A percentile compares a stretch with the other conserved stretches of the same genome.
Conservation (phyloP, 176 grass and related monocot species). For the Hordeum vulgare region MorexV3_pseudomolecules_assembly NC_058522.1:421598749-421599248, state of each 20-base stretch:
- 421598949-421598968: neutral
- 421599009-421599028: neutral
- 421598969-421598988: neutral
- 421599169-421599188: slow-evolving; percentile 23
- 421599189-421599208: slow-evolving; percentile 35
- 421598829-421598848: neutral
- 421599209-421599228: slow-evolving; percentile 39
- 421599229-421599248: slow-evolving; percentile 39
- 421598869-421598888: neutral
- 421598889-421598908: neutral
- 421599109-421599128: slow-evolving; percentile 6
- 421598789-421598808: neutral
- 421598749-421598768: neutral
- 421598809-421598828: neutral
- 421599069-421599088: neutral
- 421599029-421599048: neutral
- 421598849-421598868: neutral
- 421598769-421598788: neutral
- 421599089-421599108: slow-evolving; percentile 11
- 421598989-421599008: neutral
- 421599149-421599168: slow-evolving; percentile 14
- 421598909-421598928: neutral
- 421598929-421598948: neutral
- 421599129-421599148: slow-evolving; percentile 12
- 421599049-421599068: neutral